Conservation (phyloP, 2,329 filamentous ascomycete species). For the Golovinomyces cichoracearum region DNA sequence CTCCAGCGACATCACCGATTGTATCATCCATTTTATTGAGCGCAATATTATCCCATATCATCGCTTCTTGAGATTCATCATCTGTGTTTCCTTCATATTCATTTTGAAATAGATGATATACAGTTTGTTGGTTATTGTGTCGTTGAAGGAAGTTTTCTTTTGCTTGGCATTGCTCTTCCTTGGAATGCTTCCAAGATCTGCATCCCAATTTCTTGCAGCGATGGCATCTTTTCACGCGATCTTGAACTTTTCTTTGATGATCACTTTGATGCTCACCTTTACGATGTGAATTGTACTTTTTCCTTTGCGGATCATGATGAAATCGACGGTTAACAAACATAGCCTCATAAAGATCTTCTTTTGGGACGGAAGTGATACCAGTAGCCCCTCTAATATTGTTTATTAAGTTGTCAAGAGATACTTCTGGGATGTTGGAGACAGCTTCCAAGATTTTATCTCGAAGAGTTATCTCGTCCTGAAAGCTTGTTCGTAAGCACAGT, state of each 20-base stretch:
- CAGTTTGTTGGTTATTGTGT: neutral
- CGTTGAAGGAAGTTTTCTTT: neutral
- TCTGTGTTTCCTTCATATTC: neutral
- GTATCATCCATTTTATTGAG: neutral
- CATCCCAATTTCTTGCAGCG: neutral
- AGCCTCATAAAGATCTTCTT: neutral
- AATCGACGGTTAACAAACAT: neutral
- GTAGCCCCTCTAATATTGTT: neutral
- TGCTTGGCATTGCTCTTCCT: neutral
- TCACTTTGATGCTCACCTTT: neutral
- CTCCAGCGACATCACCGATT: neutral
- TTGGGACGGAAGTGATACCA: neutral
- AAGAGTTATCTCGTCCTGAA: neutral
- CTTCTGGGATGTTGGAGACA: neutral
- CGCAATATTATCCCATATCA: neutral
- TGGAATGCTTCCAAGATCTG: neutral
- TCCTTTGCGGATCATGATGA: neutral
- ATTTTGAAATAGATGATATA: neutral
- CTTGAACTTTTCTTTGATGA: neutral
- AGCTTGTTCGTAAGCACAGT: neutral
- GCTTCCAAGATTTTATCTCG: neutral
- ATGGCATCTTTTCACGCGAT: neutral
- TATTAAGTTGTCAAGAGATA: neutral
- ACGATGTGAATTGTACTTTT: neutral
- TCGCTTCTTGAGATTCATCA: neutral